Conservation (phyloP, 2,329 filamentous ascomycete species). For the Fusarium beomiforme region DNA sequence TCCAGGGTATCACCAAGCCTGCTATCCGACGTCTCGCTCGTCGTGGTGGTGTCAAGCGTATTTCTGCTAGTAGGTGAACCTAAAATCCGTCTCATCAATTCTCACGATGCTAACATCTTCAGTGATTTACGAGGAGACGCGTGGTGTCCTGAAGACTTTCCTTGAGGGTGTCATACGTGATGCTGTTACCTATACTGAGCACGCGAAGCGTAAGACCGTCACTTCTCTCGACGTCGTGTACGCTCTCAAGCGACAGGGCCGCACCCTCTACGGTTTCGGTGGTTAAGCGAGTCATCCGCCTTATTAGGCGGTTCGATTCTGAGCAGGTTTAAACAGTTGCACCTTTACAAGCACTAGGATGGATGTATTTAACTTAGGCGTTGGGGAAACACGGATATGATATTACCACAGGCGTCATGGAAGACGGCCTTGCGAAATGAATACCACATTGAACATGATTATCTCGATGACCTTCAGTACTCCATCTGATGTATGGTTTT, state of each 20-base stretch:
- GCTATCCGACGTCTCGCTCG: constrained; percentile 98
- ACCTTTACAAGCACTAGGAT: constrained; percentile 23
- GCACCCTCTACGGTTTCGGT: constrained; percentile 90
- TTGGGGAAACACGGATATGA: constrained; percentile 47
- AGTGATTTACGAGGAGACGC: constrained; percentile 84
- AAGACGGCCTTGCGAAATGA: constrained; percentile 48
- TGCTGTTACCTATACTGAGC: constrained; percentile 81
- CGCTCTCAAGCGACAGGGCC: constrained; percentile 74
- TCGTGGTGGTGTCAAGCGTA: constrained; percentile 99
- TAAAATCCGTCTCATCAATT: accelerated
- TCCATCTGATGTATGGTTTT: neutral
- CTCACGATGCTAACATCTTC: constrained; percentile 20
- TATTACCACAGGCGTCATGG: constrained; percentile 48
- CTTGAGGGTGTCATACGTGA: constrained; percentile 81
- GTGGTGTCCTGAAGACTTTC: constrained; percentile 81
- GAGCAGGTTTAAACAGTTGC: constrained; percentile 28
- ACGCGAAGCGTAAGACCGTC: constrained; percentile 85
- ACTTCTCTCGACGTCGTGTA: constrained; percentile 76
- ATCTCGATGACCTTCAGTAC: neutral
- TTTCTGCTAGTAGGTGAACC: constrained; percentile 81
- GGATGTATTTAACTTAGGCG: constrained; percentile 45
- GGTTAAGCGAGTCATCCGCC: constrained; percentile 65
- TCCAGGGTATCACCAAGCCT: constrained; percentile 98
- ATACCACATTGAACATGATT: constrained; percentile 43
- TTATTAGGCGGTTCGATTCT: constrained; percentile 19